Conservation (phyloP, 192 early-diverging fungal species). For the Backusella liffmaniae region DNA sequence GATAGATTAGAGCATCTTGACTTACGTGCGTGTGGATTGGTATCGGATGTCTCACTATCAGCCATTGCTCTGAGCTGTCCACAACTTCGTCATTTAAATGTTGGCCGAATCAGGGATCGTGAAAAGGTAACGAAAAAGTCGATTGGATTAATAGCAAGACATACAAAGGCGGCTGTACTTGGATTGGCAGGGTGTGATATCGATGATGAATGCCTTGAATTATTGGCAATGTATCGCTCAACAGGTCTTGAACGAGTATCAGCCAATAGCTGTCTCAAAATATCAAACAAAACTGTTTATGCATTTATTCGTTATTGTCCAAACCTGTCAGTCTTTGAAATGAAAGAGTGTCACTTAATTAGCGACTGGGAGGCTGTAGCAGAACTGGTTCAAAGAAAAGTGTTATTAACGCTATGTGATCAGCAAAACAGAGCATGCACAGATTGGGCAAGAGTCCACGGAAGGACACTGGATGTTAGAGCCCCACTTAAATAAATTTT, state of each 20-base stretch:
- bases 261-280: constrained; percentile 43
- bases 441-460: constrained; percentile 39
- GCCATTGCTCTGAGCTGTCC: constrained; percentile 38
- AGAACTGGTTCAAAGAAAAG: constrained; percentile 39
- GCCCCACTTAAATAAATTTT: constrained; percentile 36
- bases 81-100: constrained; percentile 45
- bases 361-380: constrained; percentile 46
- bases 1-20: constrained; percentile 42
- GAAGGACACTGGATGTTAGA: constrained; percentile 34
- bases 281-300: constrained; percentile 45
- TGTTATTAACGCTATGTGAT: constrained; percentile 47
- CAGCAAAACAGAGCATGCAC: constrained; percentile 40
- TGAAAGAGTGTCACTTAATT: constrained; percentile 49
- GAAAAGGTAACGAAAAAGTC: constrained; percentile 42
- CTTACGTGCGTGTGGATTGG: constrained; percentile 43
- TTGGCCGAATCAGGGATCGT: constrained; percentile 46
- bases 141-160: constrained; percentile 44
- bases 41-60: constrained; percentile 43
- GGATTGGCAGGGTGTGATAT: constrained; percentile 53
- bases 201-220: constrained; percentile 45
- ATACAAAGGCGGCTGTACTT: constrained; percentile 41
- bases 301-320: constrained; percentile 43
- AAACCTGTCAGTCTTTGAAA: constrained; percentile 49
- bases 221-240: constrained; percentile 39
- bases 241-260: constrained; percentile 45